phyloP scores from a whole-genome alignment of 139 green algal species.

The Tetratostichococcus sp. region DNA sequence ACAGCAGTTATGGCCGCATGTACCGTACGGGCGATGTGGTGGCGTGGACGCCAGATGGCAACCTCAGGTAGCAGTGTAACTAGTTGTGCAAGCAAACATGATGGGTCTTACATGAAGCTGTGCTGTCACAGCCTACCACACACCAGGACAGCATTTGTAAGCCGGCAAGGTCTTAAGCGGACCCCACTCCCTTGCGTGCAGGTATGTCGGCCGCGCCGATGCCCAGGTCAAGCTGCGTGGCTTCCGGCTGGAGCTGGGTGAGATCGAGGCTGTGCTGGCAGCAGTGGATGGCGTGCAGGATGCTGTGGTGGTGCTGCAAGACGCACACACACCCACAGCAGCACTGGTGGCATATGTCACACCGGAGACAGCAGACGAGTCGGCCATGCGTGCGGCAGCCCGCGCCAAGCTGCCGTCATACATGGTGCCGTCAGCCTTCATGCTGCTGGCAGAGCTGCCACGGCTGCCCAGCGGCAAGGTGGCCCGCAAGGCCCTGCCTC shows the following conservation, averaged over 20 bases:
- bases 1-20: conserved; percentile 22
- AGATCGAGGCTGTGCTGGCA: conserved; percentile 30
- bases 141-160: too few species aligned
- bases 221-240: conserved; percentile 45
- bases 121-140: too few species aligned
- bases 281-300: not conserved
- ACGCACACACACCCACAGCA: conserved; percentile 1
- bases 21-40: conserved; percentile 47
- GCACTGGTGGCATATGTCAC: conserved; percentile 19
- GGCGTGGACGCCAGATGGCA: conserved; percentile 20
- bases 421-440: not conserved
- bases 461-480: not conserved
- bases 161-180: too few species aligned
- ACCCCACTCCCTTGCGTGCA: not conserved
- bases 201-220: conserved; percentile 24
- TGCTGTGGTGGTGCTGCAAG: conserved; percentile 1
- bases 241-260: conserved; percentile 43
- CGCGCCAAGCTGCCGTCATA: not conserved
- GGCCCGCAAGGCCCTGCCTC: not conserved
- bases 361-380: not conserved
- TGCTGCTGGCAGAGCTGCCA: not conserved
- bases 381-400: not conserved
- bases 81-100: too few species aligned
- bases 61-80: too few species aligned
- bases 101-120: too few species aligned